A percentile compares a stretch with the other conserved stretches of the same genome.
Conservation (phyloP, 768 basidiomycete genomes). For the Daedaleopsis sinensis region DNA sequence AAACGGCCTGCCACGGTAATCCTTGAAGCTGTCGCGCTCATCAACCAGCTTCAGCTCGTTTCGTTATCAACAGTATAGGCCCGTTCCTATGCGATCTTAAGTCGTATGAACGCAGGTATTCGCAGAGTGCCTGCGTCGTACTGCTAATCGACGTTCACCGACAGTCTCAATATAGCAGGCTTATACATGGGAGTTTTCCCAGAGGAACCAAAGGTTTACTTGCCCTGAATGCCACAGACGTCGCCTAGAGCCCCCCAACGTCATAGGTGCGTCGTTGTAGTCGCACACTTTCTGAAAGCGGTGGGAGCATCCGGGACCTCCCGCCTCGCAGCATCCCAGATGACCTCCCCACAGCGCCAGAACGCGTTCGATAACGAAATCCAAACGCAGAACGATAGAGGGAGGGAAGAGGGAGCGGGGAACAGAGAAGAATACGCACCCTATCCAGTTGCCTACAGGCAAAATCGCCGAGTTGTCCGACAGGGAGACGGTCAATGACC, state of each 20-base stretch:
- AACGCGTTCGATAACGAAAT: background rate
- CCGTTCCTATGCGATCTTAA: too few species aligned
- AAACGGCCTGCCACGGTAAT: background rate
- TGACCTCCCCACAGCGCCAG: slow-evolving; percentile 3
- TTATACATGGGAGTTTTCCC: background rate
- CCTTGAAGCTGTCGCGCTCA: background rate
- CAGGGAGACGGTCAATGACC: slow-evolving; percentile 78
- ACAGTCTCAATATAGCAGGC: background rate
- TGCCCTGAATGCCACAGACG: too few species aligned
- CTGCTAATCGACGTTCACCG: too few species aligned
- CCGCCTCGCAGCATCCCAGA: slow-evolving; percentile 2
- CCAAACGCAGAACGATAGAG: too few species aligned
- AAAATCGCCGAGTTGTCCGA: slow-evolving; percentile 81
- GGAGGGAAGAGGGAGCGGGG: slow-evolving; percentile 5
- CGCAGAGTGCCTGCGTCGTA: too few species aligned
- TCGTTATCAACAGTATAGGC: too few species aligned
- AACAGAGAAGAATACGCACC: slow-evolving; percentile 48
- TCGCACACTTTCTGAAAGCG: background rate
- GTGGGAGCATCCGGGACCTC: background rate
- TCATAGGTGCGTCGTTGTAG: too few species aligned
- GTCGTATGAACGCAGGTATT: too few species aligned
- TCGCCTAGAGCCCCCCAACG: too few species aligned
- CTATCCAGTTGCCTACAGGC: slow-evolving; percentile 86
- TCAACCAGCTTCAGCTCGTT: too few species aligned
- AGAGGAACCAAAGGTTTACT: too few species aligned